Percentiles rank a stretch among this genome's conserved stretches.
Conservation (phyloP, 768 basidiomycete species). For the Hygrocybe coccinea region DNA sequence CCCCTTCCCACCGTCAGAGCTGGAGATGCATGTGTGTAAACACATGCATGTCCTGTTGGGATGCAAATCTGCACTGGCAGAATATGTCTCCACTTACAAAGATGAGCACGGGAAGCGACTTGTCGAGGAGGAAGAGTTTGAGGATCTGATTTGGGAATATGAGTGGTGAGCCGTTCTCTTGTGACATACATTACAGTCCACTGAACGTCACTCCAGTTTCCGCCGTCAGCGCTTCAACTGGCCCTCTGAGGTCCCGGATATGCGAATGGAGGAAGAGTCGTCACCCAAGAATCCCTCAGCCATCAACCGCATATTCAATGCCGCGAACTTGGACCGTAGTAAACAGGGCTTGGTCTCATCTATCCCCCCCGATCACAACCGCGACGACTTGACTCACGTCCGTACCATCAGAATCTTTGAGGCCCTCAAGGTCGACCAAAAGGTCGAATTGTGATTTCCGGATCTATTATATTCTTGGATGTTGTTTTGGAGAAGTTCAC, state of each 20-base stretch:
- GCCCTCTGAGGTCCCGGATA: conserved; percentile 46
- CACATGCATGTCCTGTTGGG: conserved; percentile 60
- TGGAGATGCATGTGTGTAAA: conserved; percentile 75
- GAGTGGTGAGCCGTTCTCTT: conserved; percentile 42
- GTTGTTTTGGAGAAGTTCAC: too few species aligned
- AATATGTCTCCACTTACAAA: conserved; percentile 38
- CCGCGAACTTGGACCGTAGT: not conserved
- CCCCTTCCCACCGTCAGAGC: conserved; percentile 50
- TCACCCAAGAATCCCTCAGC: not conserved
- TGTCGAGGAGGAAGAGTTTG: conserved; percentile 35
- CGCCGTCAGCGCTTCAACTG: conserved; percentile 64
- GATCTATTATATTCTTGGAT: not conserved
- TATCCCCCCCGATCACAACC: conserved; percentile 12
- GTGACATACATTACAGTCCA: not conserved
- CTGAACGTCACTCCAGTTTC: conserved; percentile 41
- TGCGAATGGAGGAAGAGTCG: conserved; percentile 21
- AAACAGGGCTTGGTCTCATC: not conserved
- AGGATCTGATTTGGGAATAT: conserved; percentile 50
- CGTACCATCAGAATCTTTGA: conserved; percentile 50
- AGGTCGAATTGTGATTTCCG: not conserved
- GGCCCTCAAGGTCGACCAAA: conserved; percentile 37
- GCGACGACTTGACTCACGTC: conserved; percentile 43
- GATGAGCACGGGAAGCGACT: conserved; percentile 36
- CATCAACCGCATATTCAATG: conserved; percentile 15
- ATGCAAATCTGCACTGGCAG: conserved; percentile 53